These are phyloP conservation scores for Rosa persica DNA, from an alignment of 306 rosid species.

Conservation along the genomic window DNA sequence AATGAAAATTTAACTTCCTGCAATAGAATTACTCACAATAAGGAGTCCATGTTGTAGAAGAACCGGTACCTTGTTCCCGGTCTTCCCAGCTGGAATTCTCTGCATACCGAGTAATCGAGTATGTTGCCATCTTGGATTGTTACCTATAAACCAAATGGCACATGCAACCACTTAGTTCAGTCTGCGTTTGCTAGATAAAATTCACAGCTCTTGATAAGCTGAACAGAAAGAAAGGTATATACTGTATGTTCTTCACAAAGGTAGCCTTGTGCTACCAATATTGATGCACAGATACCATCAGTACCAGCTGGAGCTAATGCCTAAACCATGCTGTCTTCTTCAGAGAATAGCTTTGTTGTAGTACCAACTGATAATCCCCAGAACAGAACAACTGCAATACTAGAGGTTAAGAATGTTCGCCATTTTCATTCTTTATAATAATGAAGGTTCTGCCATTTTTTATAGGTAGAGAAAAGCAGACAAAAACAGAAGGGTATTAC, in stretches of 20 bases:
- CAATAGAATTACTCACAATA: constrained; percentile 39
- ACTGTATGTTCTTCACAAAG: constrained; percentile 61
- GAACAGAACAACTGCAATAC: constrained; percentile 18
- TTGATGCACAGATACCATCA: constrained; percentile 49
- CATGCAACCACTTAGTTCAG: constrained; percentile 11
- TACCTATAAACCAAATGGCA: constrained; percentile 39
- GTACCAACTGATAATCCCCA: constrained; percentile 21
- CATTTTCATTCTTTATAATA: constrained; percentile 7
- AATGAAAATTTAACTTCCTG: neutral
- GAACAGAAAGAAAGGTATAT: constrained; percentile 2
- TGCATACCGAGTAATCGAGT: constrained; percentile 55
- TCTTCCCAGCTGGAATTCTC: constrained; percentile 39
- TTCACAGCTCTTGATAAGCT: constrained; percentile 18
- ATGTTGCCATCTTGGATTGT: constrained; percentile 62
- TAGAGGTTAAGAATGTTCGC: constrained; percentile 23
- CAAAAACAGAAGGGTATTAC: constrained; percentile 26
- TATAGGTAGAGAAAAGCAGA: constrained; percentile 22
- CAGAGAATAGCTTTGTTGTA: constrained; percentile 22
- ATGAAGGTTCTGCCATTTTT: constrained; percentile 6
- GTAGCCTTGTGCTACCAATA: constrained; percentile 57
- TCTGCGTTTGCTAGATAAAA: constrained; percentile 1
- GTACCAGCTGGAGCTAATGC: constrained; percentile 2
- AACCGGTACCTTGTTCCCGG: constrained; percentile 45
- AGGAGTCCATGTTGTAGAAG: constrained; percentile 66
- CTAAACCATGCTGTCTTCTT: constrained; percentile 9